Percentiles rank a stretch among this genome's conserved stretches.
phyloP scores from a whole-genome alignment of 495 filamentous ascomycete genomes.

The Trichoderma erinaceum region DNA sequence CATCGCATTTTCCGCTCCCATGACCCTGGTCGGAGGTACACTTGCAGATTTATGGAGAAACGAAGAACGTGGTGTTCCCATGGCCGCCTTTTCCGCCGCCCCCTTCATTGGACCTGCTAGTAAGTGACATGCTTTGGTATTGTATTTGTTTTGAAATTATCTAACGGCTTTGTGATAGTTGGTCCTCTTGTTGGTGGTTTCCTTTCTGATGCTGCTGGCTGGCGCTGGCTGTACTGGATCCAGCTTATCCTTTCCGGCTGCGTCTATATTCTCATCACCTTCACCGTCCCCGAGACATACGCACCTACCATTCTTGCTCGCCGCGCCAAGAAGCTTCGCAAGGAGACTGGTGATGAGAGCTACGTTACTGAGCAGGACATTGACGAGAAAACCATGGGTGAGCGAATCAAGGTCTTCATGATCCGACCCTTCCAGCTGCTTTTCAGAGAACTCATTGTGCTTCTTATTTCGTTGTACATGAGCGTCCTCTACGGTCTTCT shows the following conservation, averaged over 20 bases:
- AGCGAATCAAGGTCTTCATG: conserved; percentile 61
- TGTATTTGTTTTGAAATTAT: background rate
- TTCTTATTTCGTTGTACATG: conserved; percentile 74
- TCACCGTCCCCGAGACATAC: conserved; percentile 79
- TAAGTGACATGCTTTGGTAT: conserved; percentile 21
- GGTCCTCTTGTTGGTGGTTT: conserved; percentile 73
- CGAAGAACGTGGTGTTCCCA: conserved; percentile 77
- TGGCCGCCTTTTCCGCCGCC: conserved; percentile 79
- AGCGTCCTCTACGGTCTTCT: conserved; percentile 69
- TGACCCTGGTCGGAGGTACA: conserved; percentile 77
- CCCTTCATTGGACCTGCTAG: conserved; percentile 73
- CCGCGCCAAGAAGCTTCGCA: conserved; percentile 62
- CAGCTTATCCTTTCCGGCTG: conserved; percentile 63
- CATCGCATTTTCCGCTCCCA: conserved; percentile 75
- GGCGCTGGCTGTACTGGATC: conserved; percentile 85
- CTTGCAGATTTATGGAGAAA: conserved; percentile 74
- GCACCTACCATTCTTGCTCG: conserved; percentile 61
- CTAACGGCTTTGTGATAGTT: conserved; percentile 27
- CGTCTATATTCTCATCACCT: conserved; percentile 64
- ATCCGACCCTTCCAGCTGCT: conserved; percentile 74
- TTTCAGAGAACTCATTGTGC: conserved; percentile 71
- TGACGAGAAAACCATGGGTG: conserved; percentile 56
- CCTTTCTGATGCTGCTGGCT: conserved; percentile 59
- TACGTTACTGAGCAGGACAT: conserved; percentile 71
- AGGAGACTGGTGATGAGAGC: conserved; percentile 53